Evolutionary conservation across 148 eudicot species (phyloP), one percentile per base, ranked within the genome.

Genomic region (Nepenthes mirabilis): DNA sequence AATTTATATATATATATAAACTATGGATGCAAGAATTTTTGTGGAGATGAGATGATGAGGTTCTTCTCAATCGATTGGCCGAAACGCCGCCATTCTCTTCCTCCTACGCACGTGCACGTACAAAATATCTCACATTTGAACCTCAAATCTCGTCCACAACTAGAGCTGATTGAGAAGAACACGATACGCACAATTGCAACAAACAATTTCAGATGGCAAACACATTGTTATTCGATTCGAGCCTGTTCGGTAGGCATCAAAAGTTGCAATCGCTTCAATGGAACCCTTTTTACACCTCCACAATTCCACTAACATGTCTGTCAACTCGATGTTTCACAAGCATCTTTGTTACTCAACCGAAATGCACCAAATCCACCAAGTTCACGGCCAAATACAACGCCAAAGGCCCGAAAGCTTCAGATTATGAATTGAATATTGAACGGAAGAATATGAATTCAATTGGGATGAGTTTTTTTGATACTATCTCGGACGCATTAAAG

Each of bases 211-310:
- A 34, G 70, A 85, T 85, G 93, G 83, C 83, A 5, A 74, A 71
- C 56, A 65, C 75, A 11, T 65, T 76, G 11, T 47, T 87, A 11
- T 76, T 84, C 11, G 64, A 74, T 65, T 73, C 84, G 36, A 70
- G 66, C 47, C 33, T 55, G 49, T 56, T 59, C 34, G 52, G 50
- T 37, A 40, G 11, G 5, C 53, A 56, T 50, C 56, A 65, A 34
- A 60, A 50, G 4, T 56, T 56, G 45, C 65, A 45, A 35, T 48
- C 36, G 32, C 65, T 65, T 62, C 71, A 72, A 64, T 72, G 59
- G 60, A 78, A 61, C 61, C 74, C 78, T 36, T 75, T 77, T 3
- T 60, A 67, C 33, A 61, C 72, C 10, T 49, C 50, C 76, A 79
- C 71, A 65, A 45, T 71, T 51, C 75, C 57, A 45, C 66, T 57